Evolutionary conservation across 257 asterid genomes (phyloP), one percentile per base, ranked within the genome.

Genomic region (Parsonsia alboflavescens): DNA sequence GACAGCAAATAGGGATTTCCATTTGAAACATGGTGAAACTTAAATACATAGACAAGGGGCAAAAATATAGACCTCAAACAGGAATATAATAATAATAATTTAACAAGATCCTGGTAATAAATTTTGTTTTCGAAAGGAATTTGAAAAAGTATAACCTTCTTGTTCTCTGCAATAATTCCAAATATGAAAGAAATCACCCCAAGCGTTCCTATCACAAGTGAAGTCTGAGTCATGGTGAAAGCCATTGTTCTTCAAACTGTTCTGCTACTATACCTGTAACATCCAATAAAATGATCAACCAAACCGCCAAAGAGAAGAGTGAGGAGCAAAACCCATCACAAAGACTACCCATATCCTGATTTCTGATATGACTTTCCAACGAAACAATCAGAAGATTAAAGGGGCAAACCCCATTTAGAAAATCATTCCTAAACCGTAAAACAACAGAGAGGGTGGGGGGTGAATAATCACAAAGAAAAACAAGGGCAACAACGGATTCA

Each of bases 161-260:
- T 91, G 82, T 88, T 91, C 57, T 83, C 86, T 11, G 84, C 86
- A 61, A 83, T n/a, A 45, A 83, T 79, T 67, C 86, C 86, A 33
- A 80, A 59, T 21, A 83, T 54, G 78, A 83, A 83, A 59, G 86
- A 83, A 24, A 74, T 7, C 6, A 71, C 64, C 36, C 86, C 86
- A 28, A 79, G 69, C 15, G 68, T 22, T 4, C 84, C 81, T 30
- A 74, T 65, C 8, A 80, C 17, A n/a, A 78, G 26, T 13, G 79
- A 49, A 76, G 76, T 82, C 26, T 26, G 73, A 21, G 71, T 76
- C 56, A 76, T 77, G 17, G 81, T 72, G 30, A 66, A 57, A 16
- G 76, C 82, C 83, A 78, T 78, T 2, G 44, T 33, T 8, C 22
- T 49, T 66, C 63, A 58, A 70, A 46, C 48, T 30, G 71, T 39